Percentiles rank a stretch among this genome's conserved stretches.
Conservation (phyloP, 179 eudicot species). For the Camellia oleifera region DNA sequence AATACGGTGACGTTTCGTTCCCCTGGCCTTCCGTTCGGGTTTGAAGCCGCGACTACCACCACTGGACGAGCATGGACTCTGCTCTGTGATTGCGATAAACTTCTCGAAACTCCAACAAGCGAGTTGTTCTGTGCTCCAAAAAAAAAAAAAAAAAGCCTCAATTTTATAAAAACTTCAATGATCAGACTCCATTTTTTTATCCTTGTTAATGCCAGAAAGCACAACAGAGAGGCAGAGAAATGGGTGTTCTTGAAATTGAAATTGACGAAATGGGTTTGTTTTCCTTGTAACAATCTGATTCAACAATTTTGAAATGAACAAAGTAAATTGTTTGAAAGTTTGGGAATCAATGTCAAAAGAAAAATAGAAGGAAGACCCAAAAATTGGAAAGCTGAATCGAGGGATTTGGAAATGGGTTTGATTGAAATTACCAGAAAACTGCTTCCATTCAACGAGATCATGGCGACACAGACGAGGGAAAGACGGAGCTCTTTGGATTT, state of each 20-base stretch:
- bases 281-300: too few species aligned
- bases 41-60: conserved; percentile 45
- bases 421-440: conserved; percentile 38
- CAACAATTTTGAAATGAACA: too few species aligned
- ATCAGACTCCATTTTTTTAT: not conserved
- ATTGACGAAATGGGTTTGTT: not conserved
- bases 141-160: not conserved
- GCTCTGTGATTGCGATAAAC: conserved; percentile 39
- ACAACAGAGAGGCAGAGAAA: not conserved
- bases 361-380: not conserved
- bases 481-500: not conserved
- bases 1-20: conserved; percentile 53
- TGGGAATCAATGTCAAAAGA: not conserved
- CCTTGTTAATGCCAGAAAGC: too few species aligned
- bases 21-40: conserved; percentile 40
- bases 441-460: conserved; percentile 50
- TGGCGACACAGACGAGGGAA: conserved; percentile 21
- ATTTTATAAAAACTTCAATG: not conserved
- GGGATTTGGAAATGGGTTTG: conserved; percentile 14
- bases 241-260: not conserved
- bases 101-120: conserved; percentile 46
- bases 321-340: not conserved
- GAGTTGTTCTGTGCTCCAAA: conserved; percentile 43
- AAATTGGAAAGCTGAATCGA: not conserved
- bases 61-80: conserved; percentile 26